phyloP scores from a whole-genome alignment of 139 green algal species.

The Dunaliella primolecta region DNA sequence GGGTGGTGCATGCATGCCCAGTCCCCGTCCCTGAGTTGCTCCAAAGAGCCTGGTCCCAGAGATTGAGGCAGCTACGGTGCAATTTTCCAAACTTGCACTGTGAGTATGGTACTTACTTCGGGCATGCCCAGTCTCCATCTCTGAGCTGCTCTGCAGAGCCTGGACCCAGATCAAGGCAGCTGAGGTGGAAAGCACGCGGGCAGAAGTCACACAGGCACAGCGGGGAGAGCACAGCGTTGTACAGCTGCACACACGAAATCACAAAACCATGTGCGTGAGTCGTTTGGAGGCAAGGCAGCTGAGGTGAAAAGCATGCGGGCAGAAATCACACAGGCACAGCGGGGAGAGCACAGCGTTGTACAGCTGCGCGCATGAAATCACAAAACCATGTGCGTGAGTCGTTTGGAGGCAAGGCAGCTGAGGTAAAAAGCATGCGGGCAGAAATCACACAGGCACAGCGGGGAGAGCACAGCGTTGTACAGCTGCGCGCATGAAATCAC shows the following conservation, averaged over 20 bases:
- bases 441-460: slow-evolving; percentile 53
- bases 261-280: too few species aligned
- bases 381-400: too few species aligned
- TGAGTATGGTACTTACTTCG: neutral
- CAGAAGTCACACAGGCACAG: slow-evolving; percentile 58
- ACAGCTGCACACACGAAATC: slow-evolving; percentile 23
- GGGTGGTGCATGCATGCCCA: too few species aligned
- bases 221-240: slow-evolving; percentile 32
- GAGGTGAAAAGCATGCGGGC: slow-evolving; percentile 38
- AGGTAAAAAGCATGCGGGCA: slow-evolving; percentile 50
- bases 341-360: neutral
- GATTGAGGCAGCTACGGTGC: slow-evolving; percentile 50
- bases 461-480: slow-evolving; percentile 33
- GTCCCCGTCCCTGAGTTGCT: neutral
- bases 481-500: slow-evolving; percentile 4
- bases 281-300: too few species aligned
- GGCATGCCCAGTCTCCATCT: neutral
- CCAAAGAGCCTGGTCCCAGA: slow-evolving; percentile 3
- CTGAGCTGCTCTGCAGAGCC: neutral
- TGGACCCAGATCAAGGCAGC: slow-evolving; percentile 39
- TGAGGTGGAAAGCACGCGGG: slow-evolving; percentile 45
- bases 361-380: neutral
- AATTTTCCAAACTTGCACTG: too few species aligned
- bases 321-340: neutral
- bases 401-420: slow-evolving; percentile 50